Evolutionary conservation across 768 basidiomycete species (phyloP).

Genomic region (Ramaria sp.): DNA sequence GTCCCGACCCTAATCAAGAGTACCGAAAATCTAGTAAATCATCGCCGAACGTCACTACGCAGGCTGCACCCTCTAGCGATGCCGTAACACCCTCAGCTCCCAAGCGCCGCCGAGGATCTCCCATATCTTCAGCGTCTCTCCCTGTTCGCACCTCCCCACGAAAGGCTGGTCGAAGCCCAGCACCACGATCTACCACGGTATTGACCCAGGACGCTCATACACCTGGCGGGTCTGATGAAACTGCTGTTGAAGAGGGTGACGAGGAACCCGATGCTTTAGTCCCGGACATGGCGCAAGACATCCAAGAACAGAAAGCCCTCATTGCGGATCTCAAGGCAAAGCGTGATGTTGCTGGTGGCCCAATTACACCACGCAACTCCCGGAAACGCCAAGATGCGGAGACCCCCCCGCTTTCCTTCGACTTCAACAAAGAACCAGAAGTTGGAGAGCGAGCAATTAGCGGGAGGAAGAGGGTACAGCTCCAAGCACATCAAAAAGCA

Average conservation of each 20-base stretch:
- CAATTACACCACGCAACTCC: constrained; percentile 16
- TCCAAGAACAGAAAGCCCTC: constrained; percentile 67
- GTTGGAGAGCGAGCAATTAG: constrained; percentile 42
- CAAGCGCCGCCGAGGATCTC: constrained; percentile 54
- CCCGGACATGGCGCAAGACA: constrained; percentile 56
- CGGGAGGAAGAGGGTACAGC: constrained; percentile 51
- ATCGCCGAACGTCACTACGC: constrained; percentile 18
- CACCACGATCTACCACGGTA: constrained; percentile 14
- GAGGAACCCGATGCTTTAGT: constrained; percentile 41
- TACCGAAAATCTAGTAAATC: constrained; percentile 60
- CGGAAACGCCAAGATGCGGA: constrained; percentile 27
- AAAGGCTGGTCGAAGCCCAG: constrained; percentile 12
- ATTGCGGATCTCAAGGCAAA: constrained; percentile 63
- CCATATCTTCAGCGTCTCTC: constrained; percentile 13
- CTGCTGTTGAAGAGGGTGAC: constrained; percentile 49
- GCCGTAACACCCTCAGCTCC: constrained; percentile 31
- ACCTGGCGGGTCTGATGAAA: constrained; percentile 49
- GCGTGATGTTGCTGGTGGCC: constrained; percentile 27
- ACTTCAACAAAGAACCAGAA: constrained; percentile 58
- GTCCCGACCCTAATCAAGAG: constrained; percentile 63
- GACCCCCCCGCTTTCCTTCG: constrained; percentile 26
- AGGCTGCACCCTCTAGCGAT: constrained; percentile 26
- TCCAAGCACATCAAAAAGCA: constrained; percentile 61
- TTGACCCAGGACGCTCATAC: constrained; percentile 29
- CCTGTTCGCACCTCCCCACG: constrained; percentile 11